These are phyloP conservation scores for Tarenaya hassleriana DNA, from an alignment of 345 rosid genomes.

Conservation along the genomic window DNA sequence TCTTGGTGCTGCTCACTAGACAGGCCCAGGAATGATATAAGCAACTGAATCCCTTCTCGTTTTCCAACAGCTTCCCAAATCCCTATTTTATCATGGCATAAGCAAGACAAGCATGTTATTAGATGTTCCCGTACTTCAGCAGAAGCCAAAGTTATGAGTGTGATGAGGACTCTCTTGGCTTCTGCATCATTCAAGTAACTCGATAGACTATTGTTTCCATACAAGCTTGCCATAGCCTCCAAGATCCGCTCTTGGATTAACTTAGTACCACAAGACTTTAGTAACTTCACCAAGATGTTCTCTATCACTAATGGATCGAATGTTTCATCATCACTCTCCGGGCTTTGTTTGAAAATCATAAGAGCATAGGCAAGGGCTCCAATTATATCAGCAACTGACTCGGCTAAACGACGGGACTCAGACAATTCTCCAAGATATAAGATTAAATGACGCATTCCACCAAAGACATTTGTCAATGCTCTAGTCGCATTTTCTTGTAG, in stretches of 20 bases:
- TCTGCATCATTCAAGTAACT: conserved; percentile 52
- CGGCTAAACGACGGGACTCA: conserved; percentile 59
- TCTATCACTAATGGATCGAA: conserved; percentile 58
- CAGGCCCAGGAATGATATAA: conserved; percentile 71
- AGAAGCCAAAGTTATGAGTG: conserved; percentile 59
- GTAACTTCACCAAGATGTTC: conserved; percentile 43
- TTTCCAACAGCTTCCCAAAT: conserved; percentile 80
- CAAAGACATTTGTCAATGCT: conserved; percentile 70
- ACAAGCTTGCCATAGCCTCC: conserved; percentile 86
- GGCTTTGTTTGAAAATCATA: conserved; percentile 54
- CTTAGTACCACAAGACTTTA: conserved; percentile 62
- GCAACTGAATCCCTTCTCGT: conserved; percentile 78
- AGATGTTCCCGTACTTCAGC: conserved; percentile 51
- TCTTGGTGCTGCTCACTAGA: conserved; percentile 80
- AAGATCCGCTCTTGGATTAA: conserved; percentile 72
- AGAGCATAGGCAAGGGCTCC: conserved; percentile 86
- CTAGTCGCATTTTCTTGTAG: conserved; percentile 63
- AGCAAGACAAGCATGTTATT: conserved; percentile 48
- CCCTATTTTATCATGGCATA: conserved; percentile 49
- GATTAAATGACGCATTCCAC: conserved; percentile 67
- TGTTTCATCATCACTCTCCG: conserved; percentile 32
- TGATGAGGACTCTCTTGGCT: conserved; percentile 61
- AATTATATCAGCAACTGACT: conserved; percentile 67
- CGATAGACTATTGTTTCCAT: conserved; percentile 54
- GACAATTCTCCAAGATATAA: conserved; percentile 61